Evolutionary conservation across 768 basidiomycete species (phyloP).

Genomic region (Amanita inopinata): DNA sequence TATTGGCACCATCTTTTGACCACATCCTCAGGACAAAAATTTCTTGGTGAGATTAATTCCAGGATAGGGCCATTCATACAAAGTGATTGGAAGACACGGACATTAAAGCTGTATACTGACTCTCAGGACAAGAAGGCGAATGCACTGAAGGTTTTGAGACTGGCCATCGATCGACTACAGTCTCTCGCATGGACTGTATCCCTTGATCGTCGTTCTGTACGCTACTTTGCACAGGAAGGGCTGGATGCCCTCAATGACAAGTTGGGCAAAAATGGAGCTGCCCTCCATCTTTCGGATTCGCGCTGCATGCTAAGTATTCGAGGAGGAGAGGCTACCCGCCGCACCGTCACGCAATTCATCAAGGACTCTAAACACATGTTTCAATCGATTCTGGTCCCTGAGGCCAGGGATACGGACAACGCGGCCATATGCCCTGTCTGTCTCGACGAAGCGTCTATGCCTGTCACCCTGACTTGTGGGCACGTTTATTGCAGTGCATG

Average conservation of each 20-base stretch:
- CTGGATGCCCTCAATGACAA: conserved; percentile 39
- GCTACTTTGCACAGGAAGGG: conserved; percentile 43
- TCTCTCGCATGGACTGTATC: conserved; percentile 30
- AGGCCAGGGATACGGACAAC: background rate
- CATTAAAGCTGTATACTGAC: conserved; percentile 40
- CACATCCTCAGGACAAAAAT: conserved; percentile 19
- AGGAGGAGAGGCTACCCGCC: conserved; percentile 41
- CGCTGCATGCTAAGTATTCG: conserved; percentile 36
- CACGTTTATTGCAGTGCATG: conserved; percentile 4
- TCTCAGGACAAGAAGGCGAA: conserved; percentile 23
- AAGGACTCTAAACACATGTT: conserved; percentile 30
- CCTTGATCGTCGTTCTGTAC: conserved; percentile 29
- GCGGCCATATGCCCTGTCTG: conserved; percentile 2
- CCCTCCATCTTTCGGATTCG: conserved; percentile 27
- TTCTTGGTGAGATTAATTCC: conserved; percentile 24
- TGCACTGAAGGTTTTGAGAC: conserved; percentile 34
- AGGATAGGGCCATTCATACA: conserved; percentile 34
- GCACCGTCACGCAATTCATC: conserved; percentile 34
- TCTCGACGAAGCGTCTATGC: background rate
- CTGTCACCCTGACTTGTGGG: conserved; percentile 2
- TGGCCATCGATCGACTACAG: conserved; percentile 37
- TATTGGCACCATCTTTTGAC: conserved; percentile 42
- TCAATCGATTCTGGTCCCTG: background rate
- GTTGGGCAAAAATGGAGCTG: conserved; percentile 44
- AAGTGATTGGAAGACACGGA: conserved; percentile 33